phyloP scores from a whole-genome alignment of 1,284 basidiomycete genomes.

The Apiotrichum mycotoxinovorans region DNA sequence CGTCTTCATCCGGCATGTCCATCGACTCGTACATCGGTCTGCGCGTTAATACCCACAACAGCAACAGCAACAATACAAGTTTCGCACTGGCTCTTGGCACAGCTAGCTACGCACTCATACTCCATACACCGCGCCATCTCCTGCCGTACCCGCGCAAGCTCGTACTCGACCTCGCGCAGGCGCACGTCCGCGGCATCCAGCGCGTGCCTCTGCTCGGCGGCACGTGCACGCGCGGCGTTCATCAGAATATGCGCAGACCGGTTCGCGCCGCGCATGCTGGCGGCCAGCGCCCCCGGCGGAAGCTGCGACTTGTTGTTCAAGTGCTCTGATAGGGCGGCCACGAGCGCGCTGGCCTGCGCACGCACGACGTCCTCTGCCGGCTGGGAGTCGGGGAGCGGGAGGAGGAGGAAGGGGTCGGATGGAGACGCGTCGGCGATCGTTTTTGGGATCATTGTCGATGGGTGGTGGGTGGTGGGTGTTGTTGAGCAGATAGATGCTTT shows the following conservation, averaged over 20 bases:
- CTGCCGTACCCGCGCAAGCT: constrained; percentile 36
- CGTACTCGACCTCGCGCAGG: constrained; percentile 39
- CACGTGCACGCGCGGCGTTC: constrained; percentile 33
- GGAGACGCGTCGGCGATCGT: constrained; percentile 30
- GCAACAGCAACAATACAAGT: too few relatives aligned
- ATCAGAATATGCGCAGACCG: constrained; percentile 31
- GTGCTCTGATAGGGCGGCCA: too few relatives aligned
- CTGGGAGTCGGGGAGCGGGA: constrained; percentile 31
- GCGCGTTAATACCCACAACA: constrained; percentile 1
- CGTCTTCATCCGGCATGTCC: constrained; percentile 26
- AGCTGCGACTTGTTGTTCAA: too few relatives aligned
- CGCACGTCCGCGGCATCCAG: constrained; percentile 37
- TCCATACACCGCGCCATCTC: constrained; percentile 40
- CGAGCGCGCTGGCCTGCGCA: constrained; percentile 15
- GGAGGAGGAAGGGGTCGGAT: constrained; percentile 38
- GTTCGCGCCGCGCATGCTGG: constrained; percentile 31
- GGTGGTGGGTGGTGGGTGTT: background rate
- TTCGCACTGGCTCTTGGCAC: background rate
- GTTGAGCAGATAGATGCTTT: background rate
- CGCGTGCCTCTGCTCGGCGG: constrained; percentile 28
- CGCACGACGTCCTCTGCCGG: constrained; percentile 21
- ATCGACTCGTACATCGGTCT: constrained; percentile 35
- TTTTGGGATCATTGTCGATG: constrained; percentile 31
- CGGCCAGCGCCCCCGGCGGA: constrained; percentile 24
- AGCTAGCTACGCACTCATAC: constrained; percentile 43